Base-by-base conservation (phyloP, 805 yeast species). In the Hanseniaspora lindneri region DNA sequence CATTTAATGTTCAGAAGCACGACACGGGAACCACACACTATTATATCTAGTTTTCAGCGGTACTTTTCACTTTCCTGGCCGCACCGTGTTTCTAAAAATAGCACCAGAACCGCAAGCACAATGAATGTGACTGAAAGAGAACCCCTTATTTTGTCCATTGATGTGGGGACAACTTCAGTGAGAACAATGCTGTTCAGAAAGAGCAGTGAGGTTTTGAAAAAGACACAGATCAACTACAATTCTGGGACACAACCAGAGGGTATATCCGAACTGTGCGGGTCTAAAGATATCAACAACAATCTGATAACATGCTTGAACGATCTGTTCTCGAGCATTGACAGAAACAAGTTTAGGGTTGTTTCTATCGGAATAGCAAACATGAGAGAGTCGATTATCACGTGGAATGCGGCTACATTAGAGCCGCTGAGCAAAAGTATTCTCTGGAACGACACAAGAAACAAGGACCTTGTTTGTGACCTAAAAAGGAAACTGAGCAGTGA, bases 361-460 rank as follows among this genome's bases (percentile, higher is more conserved):
- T 78, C 84, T 41, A 73, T 88, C 56, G 97, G 97, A 23, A 76
- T 88, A 55, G 92, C 96, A 46, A 89, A 87, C 66, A 94, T 89
- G 92, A 76, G 97, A 61, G 97, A 88, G 67, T 88, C 97, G 37
- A 81, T 95, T 25, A 73, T 82, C 47, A 79, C 88, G 42, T 88
- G 96, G 96, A 80, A 86, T 50, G 74, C 78, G 55, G 70, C 70
- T 47, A 86, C 96, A 2, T 96, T 96, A 35, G 67, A 69, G 54
- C 94, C 95, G 3, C 74, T 86, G 49, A 74, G 80, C 60, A 80
- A 83, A 61, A 67, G 96, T 59, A 85, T 88, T 62, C 94, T 88
- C 32, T 88, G 97, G 97, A 84, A 89, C 53, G 97, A 88, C 66
- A 83, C 94, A 35, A 75, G 97, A 60, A 89, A 94, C 35, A 67